Evolutionary conservation across 2,329 filamentous ascomycete species (phyloP).

Genomic region (Cladobotryum protrusum): DNA sequence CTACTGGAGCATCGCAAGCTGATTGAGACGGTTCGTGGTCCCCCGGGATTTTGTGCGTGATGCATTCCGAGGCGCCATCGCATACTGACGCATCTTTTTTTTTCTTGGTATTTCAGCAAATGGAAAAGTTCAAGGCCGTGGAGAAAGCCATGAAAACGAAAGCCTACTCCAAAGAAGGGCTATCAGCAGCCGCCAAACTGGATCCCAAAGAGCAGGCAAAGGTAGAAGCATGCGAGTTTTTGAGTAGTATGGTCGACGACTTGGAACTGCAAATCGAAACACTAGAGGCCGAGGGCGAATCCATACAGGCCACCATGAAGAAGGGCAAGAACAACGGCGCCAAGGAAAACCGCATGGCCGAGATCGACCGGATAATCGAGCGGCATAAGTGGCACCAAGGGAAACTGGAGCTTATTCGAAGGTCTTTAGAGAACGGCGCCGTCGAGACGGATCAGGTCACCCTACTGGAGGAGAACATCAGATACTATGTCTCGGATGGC

Average conservation of each 20-base stretch:
- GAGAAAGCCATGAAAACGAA: slow-evolving; percentile 99
- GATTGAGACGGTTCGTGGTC: slow-evolving; percentile 80
- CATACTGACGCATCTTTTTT: slow-evolving; percentile 3
- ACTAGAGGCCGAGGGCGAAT: slow-evolving; percentile 83
- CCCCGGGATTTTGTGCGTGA: slow-evolving; percentile 9
- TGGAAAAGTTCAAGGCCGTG: slow-evolving; percentile 99
- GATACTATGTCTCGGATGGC: slow-evolving; percentile 90
- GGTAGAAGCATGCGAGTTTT: slow-evolving; percentile 78
- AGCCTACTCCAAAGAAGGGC: slow-evolving; percentile 95
- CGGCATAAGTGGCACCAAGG: slow-evolving; percentile 94
- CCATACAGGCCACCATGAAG: slow-evolving; percentile 82
- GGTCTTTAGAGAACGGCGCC: slow-evolving; percentile 86
- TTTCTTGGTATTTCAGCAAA: slow-evolving; percentile 57
- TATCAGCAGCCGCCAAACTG: slow-evolving; percentile 84
- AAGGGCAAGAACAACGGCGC: slow-evolving; percentile 83
- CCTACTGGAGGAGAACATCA: slow-evolving; percentile 85
- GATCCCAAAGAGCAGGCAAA: slow-evolving; percentile 98
- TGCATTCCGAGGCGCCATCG: slow-evolving; percentile 2
- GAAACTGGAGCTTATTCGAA: slow-evolving; percentile 84
- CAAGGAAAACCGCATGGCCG: slow-evolving; percentile 81
- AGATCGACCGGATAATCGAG: slow-evolving; percentile 79
- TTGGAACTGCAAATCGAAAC: slow-evolving; percentile 90
- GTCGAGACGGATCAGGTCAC: slow-evolving; percentile 82
- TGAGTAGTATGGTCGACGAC: slow-evolving; percentile 82
- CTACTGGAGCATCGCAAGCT: slow-evolving; percentile 88